Evolutionary conservation across 2,329 filamentous ascomycete species (phyloP).

Genomic region (Cladophialophora immunda): DNA sequence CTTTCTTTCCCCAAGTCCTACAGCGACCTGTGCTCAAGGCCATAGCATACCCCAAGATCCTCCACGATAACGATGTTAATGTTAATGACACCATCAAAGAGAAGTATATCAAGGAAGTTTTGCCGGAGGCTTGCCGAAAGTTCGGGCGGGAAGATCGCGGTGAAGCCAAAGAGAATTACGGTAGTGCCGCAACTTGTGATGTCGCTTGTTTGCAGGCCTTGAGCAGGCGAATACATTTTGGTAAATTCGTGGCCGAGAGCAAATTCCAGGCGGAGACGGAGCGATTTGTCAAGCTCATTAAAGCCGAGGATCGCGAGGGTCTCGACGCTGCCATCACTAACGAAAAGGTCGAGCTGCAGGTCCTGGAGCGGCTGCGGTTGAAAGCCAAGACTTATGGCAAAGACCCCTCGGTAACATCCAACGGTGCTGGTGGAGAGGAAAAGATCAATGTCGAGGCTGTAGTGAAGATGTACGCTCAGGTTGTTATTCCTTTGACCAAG

Average conservation of each 20-base stretch:
- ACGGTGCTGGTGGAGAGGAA: conserved; percentile 52
- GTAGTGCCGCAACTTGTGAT: conserved; percentile 88
- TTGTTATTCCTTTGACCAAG: conserved; percentile 97
- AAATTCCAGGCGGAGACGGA: conserved; percentile 89
- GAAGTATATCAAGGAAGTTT: conserved; percentile 82
- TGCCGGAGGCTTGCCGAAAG: conserved; percentile 83
- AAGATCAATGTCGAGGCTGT: conserved; percentile 96
- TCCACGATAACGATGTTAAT: conserved; percentile 88
- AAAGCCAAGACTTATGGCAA: conserved; percentile 95
- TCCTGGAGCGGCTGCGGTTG: conserved; percentile 82
- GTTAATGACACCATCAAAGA: conserved; percentile 87
- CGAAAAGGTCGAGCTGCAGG: conserved; percentile 85
- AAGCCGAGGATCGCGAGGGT: conserved; percentile 77
- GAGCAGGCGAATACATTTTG: conserved; percentile 92
- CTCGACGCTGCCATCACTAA: conserved; percentile 94
- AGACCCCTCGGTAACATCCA: conserved; percentile 72
- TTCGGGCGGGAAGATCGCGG: conserved; percentile 81
- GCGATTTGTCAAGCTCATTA: conserved; percentile 82
- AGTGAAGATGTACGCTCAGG: conserved; percentile 86
- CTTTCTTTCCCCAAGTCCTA: conserved; percentile 88
- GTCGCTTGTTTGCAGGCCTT: conserved; percentile 89
- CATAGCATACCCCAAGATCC: conserved; percentile 84
- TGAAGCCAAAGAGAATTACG: conserved; percentile 93
- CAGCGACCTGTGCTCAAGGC: conserved; percentile 85
- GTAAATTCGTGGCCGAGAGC: conserved; percentile 96